phyloP scores from a whole-genome alignment of 2,329 filamentous ascomycete genomes.

The Ambrosiella xylebori region DNA sequence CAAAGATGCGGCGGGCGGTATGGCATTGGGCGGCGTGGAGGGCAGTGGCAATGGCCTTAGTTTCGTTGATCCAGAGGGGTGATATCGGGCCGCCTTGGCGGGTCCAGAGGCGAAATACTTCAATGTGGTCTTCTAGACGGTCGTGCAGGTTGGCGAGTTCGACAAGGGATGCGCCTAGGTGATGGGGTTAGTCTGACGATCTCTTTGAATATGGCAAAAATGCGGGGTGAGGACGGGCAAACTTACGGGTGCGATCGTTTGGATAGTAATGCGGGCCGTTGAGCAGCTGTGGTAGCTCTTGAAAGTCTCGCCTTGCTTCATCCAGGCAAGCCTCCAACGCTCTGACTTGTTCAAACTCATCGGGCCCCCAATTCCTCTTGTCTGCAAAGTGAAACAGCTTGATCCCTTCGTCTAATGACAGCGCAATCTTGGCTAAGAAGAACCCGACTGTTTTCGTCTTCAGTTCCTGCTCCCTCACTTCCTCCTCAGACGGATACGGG shows the following conservation, averaged over 20 bases:
- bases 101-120: conserved; percentile 37
- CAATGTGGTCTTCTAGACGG: conserved; percentile 30
- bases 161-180: conserved; percentile 32
- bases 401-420: conserved; percentile 33
- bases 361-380: conserved; percentile 39
- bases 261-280: conserved; percentile 41
- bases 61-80: conserved; percentile 37
- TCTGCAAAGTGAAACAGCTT: conserved; percentile 39
- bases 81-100: conserved; percentile 37
- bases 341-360: conserved; percentile 42
- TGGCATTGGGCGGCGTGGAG: conserved; percentile 42
- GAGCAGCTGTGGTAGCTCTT: conserved; percentile 36
- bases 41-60: conserved; percentile 29
- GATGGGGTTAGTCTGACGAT: neutral
- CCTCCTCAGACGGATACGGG: conserved; percentile 5
- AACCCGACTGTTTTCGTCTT: conserved; percentile 37
- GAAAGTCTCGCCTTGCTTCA: conserved; percentile 43
- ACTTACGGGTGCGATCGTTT: conserved; percentile 24
- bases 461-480: conserved; percentile 16
- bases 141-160: conserved; percentile 30
- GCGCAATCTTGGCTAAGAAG: conserved; percentile 40
- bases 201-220: neutral
- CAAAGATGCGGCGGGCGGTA: conserved; percentile 38
- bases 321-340: conserved; percentile 38
- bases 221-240: neutral